Conservation (phyloP, 257 asterid genomes). For the Scutellaria baicalensis region DNA sequence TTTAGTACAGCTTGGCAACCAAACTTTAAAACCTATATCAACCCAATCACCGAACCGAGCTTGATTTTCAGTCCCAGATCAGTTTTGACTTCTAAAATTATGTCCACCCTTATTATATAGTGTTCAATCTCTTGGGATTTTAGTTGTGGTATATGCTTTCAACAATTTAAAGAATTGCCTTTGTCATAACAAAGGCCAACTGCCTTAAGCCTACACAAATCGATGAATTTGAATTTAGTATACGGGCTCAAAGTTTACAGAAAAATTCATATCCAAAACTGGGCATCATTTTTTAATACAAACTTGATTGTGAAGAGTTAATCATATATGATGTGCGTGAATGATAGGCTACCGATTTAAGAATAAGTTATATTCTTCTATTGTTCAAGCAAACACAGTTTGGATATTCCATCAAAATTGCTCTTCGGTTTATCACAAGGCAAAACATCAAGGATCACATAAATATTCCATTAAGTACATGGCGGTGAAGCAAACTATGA, state of each 20-base stretch:
- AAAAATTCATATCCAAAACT: neutral
- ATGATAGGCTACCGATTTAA: too few relatives aligned
- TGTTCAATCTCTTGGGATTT: neutral
- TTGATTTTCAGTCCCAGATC: neutral
- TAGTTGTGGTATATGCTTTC: neutral
- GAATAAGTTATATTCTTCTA: neutral
- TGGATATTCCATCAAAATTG: neutral
- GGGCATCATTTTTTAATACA: neutral
- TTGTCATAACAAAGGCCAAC: neutral
- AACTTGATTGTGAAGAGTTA: neutral
- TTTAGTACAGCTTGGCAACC: neutral
- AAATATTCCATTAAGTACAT: neutral
- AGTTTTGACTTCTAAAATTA: too few relatives aligned
- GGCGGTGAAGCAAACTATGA: neutral
- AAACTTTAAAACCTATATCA: neutral
- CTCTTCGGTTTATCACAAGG: neutral
- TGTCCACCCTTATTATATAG: neutral
- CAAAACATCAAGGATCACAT: neutral
- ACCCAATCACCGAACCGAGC: neutral
- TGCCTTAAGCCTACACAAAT: neutral
- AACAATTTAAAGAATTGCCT: neutral
- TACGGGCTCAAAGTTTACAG: neutral
- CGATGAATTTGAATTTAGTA: neutral
- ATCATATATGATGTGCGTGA: too few relatives aligned
- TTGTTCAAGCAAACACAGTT: neutral